Evolutionary conservation across 352 stramenopile genomes (phyloP), one percentile per base, ranked within the genome.

Genomic region (Pythium monospermum): DNA sequence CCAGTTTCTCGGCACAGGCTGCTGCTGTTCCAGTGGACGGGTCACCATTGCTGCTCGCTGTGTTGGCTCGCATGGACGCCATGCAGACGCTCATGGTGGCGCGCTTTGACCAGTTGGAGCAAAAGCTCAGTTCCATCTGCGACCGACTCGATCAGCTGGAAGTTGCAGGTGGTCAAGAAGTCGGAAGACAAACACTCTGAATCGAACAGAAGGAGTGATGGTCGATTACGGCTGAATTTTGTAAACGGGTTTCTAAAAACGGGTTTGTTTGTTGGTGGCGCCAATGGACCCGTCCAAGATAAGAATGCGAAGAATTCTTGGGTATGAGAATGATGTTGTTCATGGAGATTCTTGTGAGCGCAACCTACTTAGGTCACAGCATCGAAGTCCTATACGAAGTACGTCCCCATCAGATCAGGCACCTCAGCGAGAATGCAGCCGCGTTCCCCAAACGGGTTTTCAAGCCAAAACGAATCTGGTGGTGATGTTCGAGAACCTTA

Each of bases 31-130:
- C n/a, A 12, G 19, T 31, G 1, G 35, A 22, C 1, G 7, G 28
- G 15, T 15, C 31, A 3, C 11, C 10, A 12, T 23, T 42, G 36
- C 25, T 59, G 18, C n/a, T 26, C 52, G 36, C 57, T 36, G 47
- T 83, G 21, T 15, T 77, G 26, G 38, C 21, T 16, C 64, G 64
- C 28, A 60, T 84, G 19, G 50, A 67, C 13, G 45, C 62, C 4
- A 57, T 86, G 49, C 75, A 83, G 42, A 65, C 39, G 41, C 59
- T 76, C 21, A 42, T 86, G 54, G 70, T 76, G 49, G 31, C 54
- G n/a, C 75, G 75, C 49, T 84, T 86, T 26, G 72, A 86, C 44
- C 23, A 41, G 26, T 61, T 84, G 22, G 65, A 84, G 49, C 37
- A 64, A n/a, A 64, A 66, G 22, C 39, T 85, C 49, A 49, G 58